These are phyloP conservation scores for Lichtheimia hyalospora DNA, from an alignment of 371 early-diverging fungal genomes.

Conservation along the genomic window DNA sequence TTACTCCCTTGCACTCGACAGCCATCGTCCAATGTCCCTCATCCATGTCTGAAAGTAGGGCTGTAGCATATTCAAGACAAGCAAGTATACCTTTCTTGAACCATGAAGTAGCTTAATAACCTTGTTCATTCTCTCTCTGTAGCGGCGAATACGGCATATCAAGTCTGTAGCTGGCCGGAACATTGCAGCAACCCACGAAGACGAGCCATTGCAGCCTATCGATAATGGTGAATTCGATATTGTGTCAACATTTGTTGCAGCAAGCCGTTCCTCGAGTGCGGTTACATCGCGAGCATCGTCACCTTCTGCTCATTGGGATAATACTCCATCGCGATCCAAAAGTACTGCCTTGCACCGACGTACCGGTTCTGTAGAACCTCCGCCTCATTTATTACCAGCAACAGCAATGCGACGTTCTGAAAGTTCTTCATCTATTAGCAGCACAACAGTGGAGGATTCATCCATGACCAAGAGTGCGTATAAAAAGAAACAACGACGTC, in stretches of 20 bases:
- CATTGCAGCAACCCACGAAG: constrained; percentile 26
- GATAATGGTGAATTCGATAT: constrained; percentile 7
- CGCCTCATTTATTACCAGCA: background rate
- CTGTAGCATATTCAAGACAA: constrained; percentile 15
- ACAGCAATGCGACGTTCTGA: constrained; percentile 33
- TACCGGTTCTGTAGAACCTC: constrained; percentile 10
- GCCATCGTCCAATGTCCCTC: background rate
- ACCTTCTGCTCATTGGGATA: constrained; percentile 12
- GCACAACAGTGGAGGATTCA: constrained; percentile 38
- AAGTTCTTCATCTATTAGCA: constrained; percentile 29
- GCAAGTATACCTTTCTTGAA: background rate
- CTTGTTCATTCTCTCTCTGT: background rate
- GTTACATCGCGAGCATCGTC: constrained; percentile 25
- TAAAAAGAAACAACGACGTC: constrained; percentile 11
- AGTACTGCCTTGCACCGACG: constrained; percentile 10
- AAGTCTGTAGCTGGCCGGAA: constrained; percentile 40
- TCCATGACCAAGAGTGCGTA: constrained; percentile 43
- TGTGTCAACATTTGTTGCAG: background rate
- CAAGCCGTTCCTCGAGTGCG: constrained; percentile 14
- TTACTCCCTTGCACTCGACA: background rate
- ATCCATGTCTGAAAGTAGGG: constrained; percentile 17
- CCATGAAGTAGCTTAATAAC: background rate
- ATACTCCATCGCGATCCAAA: constrained; percentile 1
- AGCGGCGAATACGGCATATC: constrained; percentile 49
- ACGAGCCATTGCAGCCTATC: background rate